Conservation (phyloP, 768 basidiomycete species). For the Sporobolomyces pararoseus region DNA sequence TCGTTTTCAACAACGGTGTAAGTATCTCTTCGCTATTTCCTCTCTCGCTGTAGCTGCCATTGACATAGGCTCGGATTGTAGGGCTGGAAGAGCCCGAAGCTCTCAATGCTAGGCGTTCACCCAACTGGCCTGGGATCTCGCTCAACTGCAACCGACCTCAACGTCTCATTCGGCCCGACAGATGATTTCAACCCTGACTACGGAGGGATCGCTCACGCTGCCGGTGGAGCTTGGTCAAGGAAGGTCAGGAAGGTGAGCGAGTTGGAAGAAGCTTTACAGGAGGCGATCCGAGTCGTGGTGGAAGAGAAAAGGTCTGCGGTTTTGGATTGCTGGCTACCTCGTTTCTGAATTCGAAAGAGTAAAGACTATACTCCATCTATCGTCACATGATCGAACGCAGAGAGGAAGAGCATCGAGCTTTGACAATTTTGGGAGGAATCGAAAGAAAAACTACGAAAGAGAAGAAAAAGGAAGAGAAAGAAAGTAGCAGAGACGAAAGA, state of each 20-base stretch:
- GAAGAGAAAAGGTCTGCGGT: slow-evolving; percentile 66
- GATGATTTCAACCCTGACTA: slow-evolving; percentile 56
- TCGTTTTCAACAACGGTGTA: slow-evolving; percentile 69
- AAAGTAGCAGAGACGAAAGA: slow-evolving; percentile 51
- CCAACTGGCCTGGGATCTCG: slow-evolving; percentile 59
- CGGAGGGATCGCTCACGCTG: slow-evolving; percentile 61
- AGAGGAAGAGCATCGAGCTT: background rate
- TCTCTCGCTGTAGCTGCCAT: background rate
- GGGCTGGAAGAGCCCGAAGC: slow-evolving; percentile 56
- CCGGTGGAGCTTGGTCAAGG: slow-evolving; percentile 63
- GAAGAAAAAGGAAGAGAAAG: no score
- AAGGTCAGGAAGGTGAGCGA: slow-evolving; percentile 48
- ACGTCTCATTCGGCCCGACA: slow-evolving; percentile 62
- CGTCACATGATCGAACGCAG: no score
- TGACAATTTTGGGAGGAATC: background rate
- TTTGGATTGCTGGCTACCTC: slow-evolving; percentile 60
- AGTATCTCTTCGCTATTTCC: slow-evolving; percentile 56
- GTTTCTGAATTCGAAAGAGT: slow-evolving; percentile 47
- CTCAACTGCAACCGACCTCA: slow-evolving; percentile 55
- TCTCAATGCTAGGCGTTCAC: slow-evolving; percentile 65
- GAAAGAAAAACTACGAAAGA: no score
- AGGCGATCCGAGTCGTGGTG: slow-evolving; percentile 60
- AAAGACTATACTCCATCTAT: no score
- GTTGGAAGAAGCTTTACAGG: slow-evolving; percentile 50
- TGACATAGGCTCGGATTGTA: background rate